Percentiles rank a stretch among this genome's conserved stretches.
phyloP scores from a whole-genome alignment of 83 land plant species.

The Thuja plicata region DNA sequence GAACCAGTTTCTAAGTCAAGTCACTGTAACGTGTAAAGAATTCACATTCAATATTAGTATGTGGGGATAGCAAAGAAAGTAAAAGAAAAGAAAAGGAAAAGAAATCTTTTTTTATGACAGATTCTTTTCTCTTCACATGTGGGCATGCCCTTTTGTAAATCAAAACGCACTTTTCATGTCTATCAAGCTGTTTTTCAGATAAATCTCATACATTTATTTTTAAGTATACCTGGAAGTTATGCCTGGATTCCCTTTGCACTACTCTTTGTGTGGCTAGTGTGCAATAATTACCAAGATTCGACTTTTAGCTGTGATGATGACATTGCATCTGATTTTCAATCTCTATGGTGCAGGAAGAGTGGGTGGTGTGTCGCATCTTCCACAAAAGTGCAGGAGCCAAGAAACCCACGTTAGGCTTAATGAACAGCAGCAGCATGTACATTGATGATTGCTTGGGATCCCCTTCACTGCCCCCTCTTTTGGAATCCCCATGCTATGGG shows the following conservation, averaged over 20 bases:
- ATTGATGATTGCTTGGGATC: not conserved
- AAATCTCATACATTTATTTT: not conserved
- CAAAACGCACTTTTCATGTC: not conserved
- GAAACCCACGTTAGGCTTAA: conserved; percentile 22
- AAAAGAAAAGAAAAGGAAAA: too few relatives aligned
- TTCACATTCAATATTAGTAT: not conserved
- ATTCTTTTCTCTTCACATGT: not conserved
- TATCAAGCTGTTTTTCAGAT: not conserved
- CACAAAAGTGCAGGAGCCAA: conserved; percentile 49
- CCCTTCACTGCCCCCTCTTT: conserved; percentile 22
- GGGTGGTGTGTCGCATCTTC: conserved; percentile 71
- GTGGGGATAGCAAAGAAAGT: not conserved
- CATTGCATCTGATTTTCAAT: conserved; percentile 4
- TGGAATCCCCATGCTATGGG: conserved; percentile 23
- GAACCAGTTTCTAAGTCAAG: not conserved
- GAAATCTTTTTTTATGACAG: not conserved
- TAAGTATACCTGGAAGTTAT: not conserved
- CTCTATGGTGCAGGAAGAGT: conserved; percentile 49
- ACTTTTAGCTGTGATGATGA: too few relatives aligned
- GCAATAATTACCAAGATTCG: too few relatives aligned
- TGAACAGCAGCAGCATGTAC: conserved; percentile 17
- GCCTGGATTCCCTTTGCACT: not conserved
- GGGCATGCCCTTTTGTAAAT: not conserved
- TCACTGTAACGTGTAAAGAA: not conserved
- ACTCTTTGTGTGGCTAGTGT: not conserved